phyloP scores from a whole-genome alignment of 2,329 filamentous ascomycete genomes.

The Pseudocercospora fuligena region DNA sequence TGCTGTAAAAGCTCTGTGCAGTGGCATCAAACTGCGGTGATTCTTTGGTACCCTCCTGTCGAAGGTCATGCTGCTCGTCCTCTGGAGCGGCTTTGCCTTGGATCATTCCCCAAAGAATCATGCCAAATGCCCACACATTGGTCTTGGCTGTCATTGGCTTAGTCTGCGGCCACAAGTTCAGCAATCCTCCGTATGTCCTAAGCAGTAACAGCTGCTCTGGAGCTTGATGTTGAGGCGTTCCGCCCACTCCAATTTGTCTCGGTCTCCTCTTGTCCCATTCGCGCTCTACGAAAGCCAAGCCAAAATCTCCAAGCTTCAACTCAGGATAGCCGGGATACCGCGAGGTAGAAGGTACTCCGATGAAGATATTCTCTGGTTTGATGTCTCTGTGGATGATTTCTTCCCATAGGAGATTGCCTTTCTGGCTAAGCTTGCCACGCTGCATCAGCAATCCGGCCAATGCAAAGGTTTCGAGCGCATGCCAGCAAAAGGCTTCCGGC shows the following conservation, averaged over 20 bases:
- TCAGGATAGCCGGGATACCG: slow-evolving; percentile 4
- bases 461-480: slow-evolving; percentile 8
- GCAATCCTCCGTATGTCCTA: neutral
- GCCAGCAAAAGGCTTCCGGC: slow-evolving; percentile 20
- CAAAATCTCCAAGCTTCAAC: slow-evolving; percentile 13
- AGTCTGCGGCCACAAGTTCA: neutral
- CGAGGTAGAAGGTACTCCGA: slow-evolving; percentile 44
- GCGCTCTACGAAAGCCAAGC: neutral
- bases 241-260: neutral
- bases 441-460: slow-evolving; percentile 15
- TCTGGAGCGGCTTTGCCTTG: neutral
- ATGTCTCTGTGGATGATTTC: slow-evolving; percentile 74
- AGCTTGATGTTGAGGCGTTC: neutral
- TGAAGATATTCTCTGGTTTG: slow-evolving; percentile 96
- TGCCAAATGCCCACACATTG: slow-evolving; percentile 21
- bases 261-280: slow-evolving; percentile 2
- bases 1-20: slow-evolving; percentile 10
- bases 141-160: slow-evolving; percentile 8
- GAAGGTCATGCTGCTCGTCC: neutral
- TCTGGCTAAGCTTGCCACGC: slow-evolving; percentile 3
- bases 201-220: neutral
- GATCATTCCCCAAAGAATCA: slow-evolving; percentile 15
- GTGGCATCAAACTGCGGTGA: slow-evolving; percentile 8
- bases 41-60: neutral
- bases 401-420: neutral